A percentile compares a stretch with the other conserved stretches of the same genome.
Evolutionary conservation across 768 basidiomycete species (phyloP).

Genomic region (Neoboletus brunneissimus): DNA sequence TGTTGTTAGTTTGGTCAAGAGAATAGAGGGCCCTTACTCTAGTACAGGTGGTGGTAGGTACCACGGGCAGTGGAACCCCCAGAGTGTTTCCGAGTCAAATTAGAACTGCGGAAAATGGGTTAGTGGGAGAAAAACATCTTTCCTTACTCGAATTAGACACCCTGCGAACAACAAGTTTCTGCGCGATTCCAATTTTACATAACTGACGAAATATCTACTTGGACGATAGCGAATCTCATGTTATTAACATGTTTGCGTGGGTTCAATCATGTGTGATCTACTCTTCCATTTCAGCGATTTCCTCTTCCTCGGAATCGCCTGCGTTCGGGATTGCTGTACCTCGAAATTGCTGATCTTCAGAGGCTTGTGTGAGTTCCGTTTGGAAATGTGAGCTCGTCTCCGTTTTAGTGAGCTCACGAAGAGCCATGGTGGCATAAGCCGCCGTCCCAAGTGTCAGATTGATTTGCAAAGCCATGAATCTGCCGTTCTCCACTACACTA

Average conservation of each 20-base stretch:
- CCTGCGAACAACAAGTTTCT: not conserved
- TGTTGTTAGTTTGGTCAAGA: not conserved
- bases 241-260: not conserved
- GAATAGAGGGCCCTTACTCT: not conserved
- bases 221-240: not conserved
- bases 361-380: slow-evolving; percentile 67
- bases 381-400: slow-evolving; percentile 94
- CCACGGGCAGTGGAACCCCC: not conserved
- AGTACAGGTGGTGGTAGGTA: not conserved
- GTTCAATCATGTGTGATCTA: not conserved
- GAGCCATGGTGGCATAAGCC: slow-evolving; percentile 97
- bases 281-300: slow-evolving; percentile 2
- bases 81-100: not conserved
- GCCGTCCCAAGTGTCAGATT: slow-evolving; percentile 83
- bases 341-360: slow-evolving; percentile 81
- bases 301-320: slow-evolving; percentile 25
- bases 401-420: slow-evolving; percentile 92
- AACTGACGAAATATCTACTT: not conserved
- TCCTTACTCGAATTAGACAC: not conserved
- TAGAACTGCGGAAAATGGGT: not conserved
- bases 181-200: not conserved
- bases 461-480: slow-evolving; percentile 86
- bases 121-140: not conserved
- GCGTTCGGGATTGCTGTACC: slow-evolving; percentile 38
- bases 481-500: slow-evolving; percentile 62